A percentile compares a stretch with the other conserved stretches of the same genome.
These are phyloP conservation scores for Fusarium sp. DNA, from an alignment of 2,329 filamentous ascomycete species.

Conservation along the genomic window DNA sequence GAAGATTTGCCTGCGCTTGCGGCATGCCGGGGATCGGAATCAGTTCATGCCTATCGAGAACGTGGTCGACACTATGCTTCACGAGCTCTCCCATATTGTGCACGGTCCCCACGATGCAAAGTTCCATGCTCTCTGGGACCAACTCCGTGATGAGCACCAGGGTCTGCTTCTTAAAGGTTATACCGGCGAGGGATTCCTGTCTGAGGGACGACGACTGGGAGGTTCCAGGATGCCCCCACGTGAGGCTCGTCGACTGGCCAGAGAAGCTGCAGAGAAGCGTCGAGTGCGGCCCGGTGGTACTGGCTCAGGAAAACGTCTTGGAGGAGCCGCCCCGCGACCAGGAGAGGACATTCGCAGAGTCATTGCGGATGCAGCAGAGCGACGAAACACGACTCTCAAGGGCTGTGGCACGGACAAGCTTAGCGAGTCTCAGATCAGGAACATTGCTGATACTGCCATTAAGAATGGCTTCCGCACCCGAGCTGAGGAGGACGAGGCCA, in stretches of 20 bases:
- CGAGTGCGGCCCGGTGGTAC: slow-evolving; percentile 71
- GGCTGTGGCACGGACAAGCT: slow-evolving; percentile 84
- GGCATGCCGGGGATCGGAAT: slow-evolving; percentile 80
- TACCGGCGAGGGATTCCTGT: slow-evolving; percentile 90
- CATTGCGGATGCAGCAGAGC: slow-evolving; percentile 80
- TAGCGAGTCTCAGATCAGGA: slow-evolving; percentile 76
- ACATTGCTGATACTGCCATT: slow-evolving; percentile 75
- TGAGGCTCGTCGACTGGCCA: slow-evolving; percentile 82
- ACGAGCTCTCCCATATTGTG: slow-evolving; percentile 92
- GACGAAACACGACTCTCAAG: slow-evolving; percentile 75
- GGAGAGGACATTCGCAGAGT: slow-evolving; percentile 80
- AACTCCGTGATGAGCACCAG: slow-evolving; percentile 89
- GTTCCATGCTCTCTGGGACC: slow-evolving; percentile 91
- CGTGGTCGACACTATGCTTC: slow-evolving; percentile 91
- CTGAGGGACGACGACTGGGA: slow-evolving; percentile 81
- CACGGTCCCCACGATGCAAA: slow-evolving; percentile 86
- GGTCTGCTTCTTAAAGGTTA: slow-evolving; percentile 85
- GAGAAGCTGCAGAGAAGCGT: slow-evolving; percentile 81
- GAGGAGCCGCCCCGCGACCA: slow-evolving; percentile 69
- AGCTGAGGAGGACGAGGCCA: slow-evolving; percentile 90
- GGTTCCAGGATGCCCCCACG: slow-evolving; percentile 75
- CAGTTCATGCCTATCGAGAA: slow-evolving; percentile 87
- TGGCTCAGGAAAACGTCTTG: slow-evolving; percentile 80
- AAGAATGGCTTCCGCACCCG: slow-evolving; percentile 85
- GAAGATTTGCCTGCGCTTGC: slow-evolving; percentile 86